Evolutionary conservation across 371 early-diverging fungal species (phyloP), one percentile per base, ranked within the genome.

Genomic region (Ecytonucleospora hepatopenaei): DNA sequence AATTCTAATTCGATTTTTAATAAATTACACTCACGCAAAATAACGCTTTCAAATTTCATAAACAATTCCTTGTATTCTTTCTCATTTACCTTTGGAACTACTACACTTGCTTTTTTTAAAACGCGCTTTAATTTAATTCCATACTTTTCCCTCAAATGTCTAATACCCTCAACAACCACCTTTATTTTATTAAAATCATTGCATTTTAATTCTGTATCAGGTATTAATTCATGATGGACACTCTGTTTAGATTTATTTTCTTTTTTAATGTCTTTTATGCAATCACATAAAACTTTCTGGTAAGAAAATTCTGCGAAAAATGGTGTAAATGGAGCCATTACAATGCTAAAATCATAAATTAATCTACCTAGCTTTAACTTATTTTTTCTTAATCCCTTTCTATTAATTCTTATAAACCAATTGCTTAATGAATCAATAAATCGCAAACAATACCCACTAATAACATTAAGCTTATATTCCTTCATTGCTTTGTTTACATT

Each of bases 331-430:
- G 99, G 90, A 46, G 94, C 88, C 94, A 97, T 92, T 74, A 89
- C 83, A 59, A 86, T 85, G 75, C 88, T 86, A 75, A 99, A 80
- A 8, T 89, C 89, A 75, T 85, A 86, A 49, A 98, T 81, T 12
- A 94, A 89, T 79, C 93, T 90, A 71, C 87, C 89, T 65, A 98
- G 84, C 15, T 92, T 79, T 88, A 23, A 84, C 72, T 65, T 91
- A 89, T 72, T 85, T 91, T 66, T 90, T 90, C 92, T 94, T 65
- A 97, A 83, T 67, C 92, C 85, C 79, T 88, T 88, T 68, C 99
- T 88, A 84, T 96, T 95, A 84, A 96, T 93, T 68, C 97, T 88
- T 68, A 98, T 87, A 80, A 97, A 99, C 96, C 96, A 96, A 82
- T 97, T 95, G 73, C 94, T 95, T 60, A 99, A 83, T 61, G 88